Percentiles rank a stretch among this genome's conserved stretches.
phyloP scores from a whole-genome alignment of 345 rosid species.

The Melaleuca quinquenervia region DNA sequence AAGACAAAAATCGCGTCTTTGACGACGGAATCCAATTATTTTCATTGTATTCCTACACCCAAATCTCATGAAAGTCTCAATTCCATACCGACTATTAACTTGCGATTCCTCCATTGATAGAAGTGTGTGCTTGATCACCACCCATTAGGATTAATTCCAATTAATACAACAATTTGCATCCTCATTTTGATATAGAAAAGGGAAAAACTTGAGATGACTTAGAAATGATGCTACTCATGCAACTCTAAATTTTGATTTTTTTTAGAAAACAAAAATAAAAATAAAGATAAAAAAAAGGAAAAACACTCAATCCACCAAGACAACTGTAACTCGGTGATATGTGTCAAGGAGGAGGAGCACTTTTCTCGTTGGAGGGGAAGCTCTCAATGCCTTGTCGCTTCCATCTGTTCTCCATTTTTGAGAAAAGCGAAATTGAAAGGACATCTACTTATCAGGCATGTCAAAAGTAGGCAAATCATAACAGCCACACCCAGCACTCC shows the following conservation, averaged over 20 bases:
- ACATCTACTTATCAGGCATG: not conserved
- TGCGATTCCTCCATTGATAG: too few species aligned
- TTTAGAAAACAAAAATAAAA: not conserved
- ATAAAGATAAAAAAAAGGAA: not conserved
- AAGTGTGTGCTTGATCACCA: too few species aligned
- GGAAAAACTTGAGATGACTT: not conserved
- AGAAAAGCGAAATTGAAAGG: not conserved
- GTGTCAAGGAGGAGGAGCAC: not conserved
- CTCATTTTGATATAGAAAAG: not conserved
- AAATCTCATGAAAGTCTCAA: not conserved
- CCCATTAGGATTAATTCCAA: too few species aligned
- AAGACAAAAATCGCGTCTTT: not conserved
- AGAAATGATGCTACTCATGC: too few species aligned
- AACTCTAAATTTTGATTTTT: too few species aligned
- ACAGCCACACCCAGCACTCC: not conserved
- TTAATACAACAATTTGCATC: too few species aligned
- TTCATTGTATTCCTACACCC: not conserved
- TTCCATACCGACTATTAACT: too few species aligned
- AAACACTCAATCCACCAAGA: too few species aligned
- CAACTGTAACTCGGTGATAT: not conserved
- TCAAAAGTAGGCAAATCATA: not conserved
- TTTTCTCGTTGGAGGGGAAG: not conserved
- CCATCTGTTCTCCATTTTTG: not conserved
- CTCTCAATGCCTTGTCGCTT: not conserved
- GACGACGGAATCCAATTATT: not conserved